Conservation (phyloP, 306 rosid genomes). For the Rosa multiflora region DNA sequence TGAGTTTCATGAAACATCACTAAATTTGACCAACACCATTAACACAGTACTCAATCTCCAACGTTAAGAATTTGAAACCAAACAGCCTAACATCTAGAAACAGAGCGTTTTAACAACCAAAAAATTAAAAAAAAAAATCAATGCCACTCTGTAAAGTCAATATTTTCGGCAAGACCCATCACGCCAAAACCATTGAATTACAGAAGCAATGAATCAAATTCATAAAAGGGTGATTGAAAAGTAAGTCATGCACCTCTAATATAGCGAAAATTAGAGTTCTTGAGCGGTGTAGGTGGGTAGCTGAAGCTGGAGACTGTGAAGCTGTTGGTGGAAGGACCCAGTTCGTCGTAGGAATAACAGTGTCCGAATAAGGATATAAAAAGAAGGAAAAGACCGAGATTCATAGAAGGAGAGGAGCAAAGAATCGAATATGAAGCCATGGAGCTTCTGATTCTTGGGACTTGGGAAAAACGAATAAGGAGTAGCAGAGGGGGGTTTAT, state of each 20-base stretch:
- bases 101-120: background rate
- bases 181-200: slow-evolving; percentile 13
- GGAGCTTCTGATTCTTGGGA: slow-evolving; percentile 24
- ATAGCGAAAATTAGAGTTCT: slow-evolving; percentile 62
- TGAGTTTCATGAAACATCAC: background rate
- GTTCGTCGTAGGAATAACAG: slow-evolving; percentile 37
- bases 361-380: slow-evolving; percentile 36
- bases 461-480: slow-evolving; percentile 1
- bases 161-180: slow-evolving; percentile 27
- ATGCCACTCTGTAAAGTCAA: background rate
- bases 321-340: slow-evolving; percentile 31
- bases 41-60: background rate
- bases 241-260: slow-evolving; percentile 60
- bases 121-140: background rate
- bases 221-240: slow-evolving; percentile 27
- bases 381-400: slow-evolving; percentile 41
- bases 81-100: background rate
- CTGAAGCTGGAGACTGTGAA: slow-evolving; percentile 74
- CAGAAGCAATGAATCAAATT: slow-evolving; percentile 13
- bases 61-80: background rate
- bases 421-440: slow-evolving; percentile 63
- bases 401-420: slow-evolving; percentile 32
- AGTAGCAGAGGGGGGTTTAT: background rate
- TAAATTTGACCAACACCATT: background rate
- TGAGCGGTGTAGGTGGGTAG: slow-evolving; percentile 61